A percentile compares a stretch with the other conserved stretches of the same genome.
These are phyloP conservation scores for Amorphotheca resinae DNA, from an alignment of 495 filamentous ascomycete genomes.

Conservation along the genomic window DNA sequence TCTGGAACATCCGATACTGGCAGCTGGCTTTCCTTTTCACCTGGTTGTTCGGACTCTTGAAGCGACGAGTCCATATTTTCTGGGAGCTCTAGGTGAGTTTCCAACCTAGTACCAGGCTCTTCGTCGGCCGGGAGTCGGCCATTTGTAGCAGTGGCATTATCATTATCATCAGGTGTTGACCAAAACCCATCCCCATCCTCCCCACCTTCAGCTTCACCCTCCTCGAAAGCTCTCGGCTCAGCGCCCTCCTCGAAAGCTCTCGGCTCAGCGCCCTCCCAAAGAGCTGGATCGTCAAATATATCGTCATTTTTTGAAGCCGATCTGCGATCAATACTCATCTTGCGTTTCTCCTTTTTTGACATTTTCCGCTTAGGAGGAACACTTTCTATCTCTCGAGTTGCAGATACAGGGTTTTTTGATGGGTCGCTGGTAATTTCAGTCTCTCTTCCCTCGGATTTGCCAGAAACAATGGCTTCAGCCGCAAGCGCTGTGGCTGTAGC, in stretches of 20 bases:
- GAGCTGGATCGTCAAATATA: slow-evolving; percentile 32
- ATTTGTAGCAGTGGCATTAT: background rate
- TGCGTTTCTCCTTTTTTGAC: slow-evolving; percentile 21
- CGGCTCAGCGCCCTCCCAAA: slow-evolving; percentile 41
- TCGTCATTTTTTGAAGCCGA: slow-evolving; percentile 28
- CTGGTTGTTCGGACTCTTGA: background rate
- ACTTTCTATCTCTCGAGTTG: background rate
- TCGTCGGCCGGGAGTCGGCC: background rate
- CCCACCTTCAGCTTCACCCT: slow-evolving; percentile 5
- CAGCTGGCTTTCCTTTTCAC: background rate
- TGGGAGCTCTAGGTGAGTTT: slow-evolving; percentile 1
- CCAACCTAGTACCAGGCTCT: background rate
- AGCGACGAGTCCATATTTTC: background rate
- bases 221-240: slow-evolving; percentile 16
- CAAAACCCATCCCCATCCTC: slow-evolving; percentile 20
- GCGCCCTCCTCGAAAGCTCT: slow-evolving; percentile 18
- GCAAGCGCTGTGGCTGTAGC: slow-evolving; percentile 17
- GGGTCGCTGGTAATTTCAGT: slow-evolving; percentile 5
- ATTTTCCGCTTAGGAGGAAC: slow-evolving; percentile 10
- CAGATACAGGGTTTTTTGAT: background rate
- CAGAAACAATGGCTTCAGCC: slow-evolving; percentile 16
- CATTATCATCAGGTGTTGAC: slow-evolving; percentile 9
- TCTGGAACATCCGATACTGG: background rate
- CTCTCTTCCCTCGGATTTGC: slow-evolving; percentile 20
- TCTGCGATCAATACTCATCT: slow-evolving; percentile 23